Percentiles rank a stretch among this genome's conserved stretches.
phyloP scores from a whole-genome alignment of 202 grass and related monocot species.

The Carex sylvatica region DNA sequence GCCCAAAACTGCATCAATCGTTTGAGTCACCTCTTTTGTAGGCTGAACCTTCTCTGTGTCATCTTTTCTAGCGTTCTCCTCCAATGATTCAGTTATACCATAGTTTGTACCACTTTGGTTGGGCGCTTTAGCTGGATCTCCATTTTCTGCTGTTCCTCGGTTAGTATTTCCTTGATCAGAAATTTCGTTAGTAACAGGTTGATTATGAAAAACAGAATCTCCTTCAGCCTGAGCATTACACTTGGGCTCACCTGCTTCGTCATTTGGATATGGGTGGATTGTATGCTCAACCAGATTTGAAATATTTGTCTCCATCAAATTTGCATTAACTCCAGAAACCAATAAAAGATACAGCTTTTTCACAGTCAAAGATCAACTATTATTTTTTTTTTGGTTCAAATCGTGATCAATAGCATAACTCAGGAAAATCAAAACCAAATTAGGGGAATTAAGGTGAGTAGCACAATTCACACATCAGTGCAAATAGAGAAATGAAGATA shows the following conservation, averaged over 20 bases:
- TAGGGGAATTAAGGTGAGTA: not conserved
- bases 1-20: not conserved
- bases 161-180: conserved; percentile 5
- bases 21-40: not conserved
- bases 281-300: not conserved
- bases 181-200: not conserved
- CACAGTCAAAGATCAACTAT: not conserved
- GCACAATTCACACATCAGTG: not conserved
- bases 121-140: not conserved
- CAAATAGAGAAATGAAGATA: not conserved
- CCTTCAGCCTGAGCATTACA: not conserved
- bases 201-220: not conserved
- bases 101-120: not conserved
- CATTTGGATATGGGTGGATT: not conserved
- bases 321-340: not conserved
- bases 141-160: conserved; percentile 26
- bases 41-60: not conserved
- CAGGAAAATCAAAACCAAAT: not conserved
- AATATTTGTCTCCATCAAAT: not conserved
- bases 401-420: not conserved
- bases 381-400: not conserved
- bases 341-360: not conserved
- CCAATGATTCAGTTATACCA: conserved; percentile 30
- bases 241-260: not conserved
- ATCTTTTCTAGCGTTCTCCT: conserved; percentile 27